Base-by-base conservation (phyloP, 768 basidiomycete genomes). In the Lepiota brunneoincarnata region DNA sequence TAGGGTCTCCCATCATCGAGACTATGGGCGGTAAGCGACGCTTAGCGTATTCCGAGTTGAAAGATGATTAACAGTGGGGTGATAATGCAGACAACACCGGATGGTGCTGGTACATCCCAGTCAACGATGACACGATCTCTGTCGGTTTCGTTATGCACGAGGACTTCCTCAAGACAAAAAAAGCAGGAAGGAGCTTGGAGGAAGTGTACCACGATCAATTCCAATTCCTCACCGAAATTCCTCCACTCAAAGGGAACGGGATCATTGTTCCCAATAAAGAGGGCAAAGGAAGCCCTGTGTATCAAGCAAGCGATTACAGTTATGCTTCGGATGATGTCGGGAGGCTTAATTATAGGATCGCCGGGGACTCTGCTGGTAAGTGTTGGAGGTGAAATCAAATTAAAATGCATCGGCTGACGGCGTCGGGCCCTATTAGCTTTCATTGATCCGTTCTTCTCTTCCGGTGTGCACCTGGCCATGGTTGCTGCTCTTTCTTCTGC, bases 31-130 rank as follows among this genome's bases (percentile, higher is more conserved):
- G 84, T 75, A 48, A 44, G 73, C 6, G 28, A n/a, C 21, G 6
- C 18, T 24, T 2, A 34, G 9, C 15, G 3, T 18, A 17, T 18
- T 18, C 24, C 31, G 5, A 5, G 5, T 12, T 11, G 17, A 35
- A 34, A 14, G 17, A n/a, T 28, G 47, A 17, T 60, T 3, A 39
- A 14, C 12, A 15, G 14, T 15, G 4, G n/a, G 15, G 44, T 79
- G n/a, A n/a, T 12, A 80, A 83, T 56, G 74, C 78, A 57, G 79
- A 79, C 42, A 75, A 79, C 56, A 71, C 73, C 10, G 81, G 81
- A 6, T 83, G 81, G 82, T 70, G 71, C 21, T 83, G 82, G 81
- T 75, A 73, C 41, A 82, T 83, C 44, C 81, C 82, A 18, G 67
- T 81, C 23, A 76, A 78, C 55, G 69, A 79, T 52, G 77, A 73